Conservation (phyloP, 2,329 filamentous ascomycete genomes). For the Exutisphaerella laricina region DNA sequence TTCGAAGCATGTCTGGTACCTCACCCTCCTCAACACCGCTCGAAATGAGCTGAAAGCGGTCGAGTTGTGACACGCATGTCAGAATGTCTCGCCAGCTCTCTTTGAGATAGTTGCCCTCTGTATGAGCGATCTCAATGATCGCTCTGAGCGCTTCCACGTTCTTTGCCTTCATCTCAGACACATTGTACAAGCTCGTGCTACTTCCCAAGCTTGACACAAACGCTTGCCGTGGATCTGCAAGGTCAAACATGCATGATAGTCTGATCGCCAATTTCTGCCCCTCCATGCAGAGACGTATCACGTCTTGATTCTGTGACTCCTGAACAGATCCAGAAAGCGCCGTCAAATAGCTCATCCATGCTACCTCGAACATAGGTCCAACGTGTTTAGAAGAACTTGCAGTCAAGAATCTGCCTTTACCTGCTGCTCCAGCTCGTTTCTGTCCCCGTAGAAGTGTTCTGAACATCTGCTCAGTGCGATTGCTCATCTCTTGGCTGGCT, state of each 20-base stretch:
- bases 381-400: conserved; percentile 93
- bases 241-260: conserved; percentile 87
- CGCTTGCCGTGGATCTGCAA: conserved; percentile 87
- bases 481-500: conserved; percentile 89
- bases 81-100: conserved; percentile 94
- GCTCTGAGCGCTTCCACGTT: conserved; percentile 93
- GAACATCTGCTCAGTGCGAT: conserved; percentile 77
- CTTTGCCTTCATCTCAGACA: conserved; percentile 91
- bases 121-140: conserved; percentile 83
- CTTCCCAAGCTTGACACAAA: conserved; percentile 91
- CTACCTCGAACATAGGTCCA: conserved; percentile 97
- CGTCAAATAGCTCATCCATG: conserved; percentile 99
- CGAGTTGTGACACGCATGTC: conserved; percentile 91
- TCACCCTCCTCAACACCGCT: conserved; percentile 89
- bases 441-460: conserved; percentile 89
- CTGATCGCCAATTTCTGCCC: conserved; percentile 91
- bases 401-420: conserved; percentile 73
- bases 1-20: conserved; percentile 85
- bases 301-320: conserved; percentile 85
- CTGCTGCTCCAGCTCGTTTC: conserved; percentile 60
- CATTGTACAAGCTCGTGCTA: conserved; percentile 91
- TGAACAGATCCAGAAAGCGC: conserved; percentile 90
- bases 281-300: conserved; percentile 87
- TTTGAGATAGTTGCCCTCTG: conserved; percentile 82
- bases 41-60: conserved; percentile 89